A percentile compares a stretch with the other conserved stretches of the same genome.
phyloP scores from a whole-genome alignment of 2,329 filamentous ascomycete genomes.

The Apiospora saccharicola region DNA sequence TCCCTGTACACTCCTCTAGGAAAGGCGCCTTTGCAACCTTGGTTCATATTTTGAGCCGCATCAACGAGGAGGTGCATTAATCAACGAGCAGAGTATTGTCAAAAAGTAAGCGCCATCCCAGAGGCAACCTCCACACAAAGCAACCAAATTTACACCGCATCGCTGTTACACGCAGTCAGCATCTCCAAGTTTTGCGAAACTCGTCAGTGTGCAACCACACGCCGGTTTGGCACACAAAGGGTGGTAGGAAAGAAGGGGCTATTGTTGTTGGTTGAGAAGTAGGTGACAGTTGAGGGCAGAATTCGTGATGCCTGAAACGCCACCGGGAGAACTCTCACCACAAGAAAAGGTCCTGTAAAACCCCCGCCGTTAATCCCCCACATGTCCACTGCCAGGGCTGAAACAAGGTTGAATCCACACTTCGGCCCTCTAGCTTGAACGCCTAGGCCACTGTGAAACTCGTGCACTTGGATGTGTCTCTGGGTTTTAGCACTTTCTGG shows the following conservation, averaged over 20 bases:
- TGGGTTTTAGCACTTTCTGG: background rate
- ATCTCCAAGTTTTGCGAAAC: background rate
- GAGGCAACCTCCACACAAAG: background rate
- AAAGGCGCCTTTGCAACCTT: background rate
- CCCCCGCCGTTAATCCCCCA: background rate
- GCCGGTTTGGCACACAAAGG: background rate
- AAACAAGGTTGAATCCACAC: conserved; percentile 17
- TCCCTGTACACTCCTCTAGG: background rate
- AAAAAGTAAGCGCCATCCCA: background rate
- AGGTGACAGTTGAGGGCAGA: background rate
- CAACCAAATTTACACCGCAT: background rate
- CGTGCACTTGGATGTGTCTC: background rate
- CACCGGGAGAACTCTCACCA: background rate
- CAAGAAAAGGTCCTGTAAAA: background rate
- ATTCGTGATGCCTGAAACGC: conserved; percentile 7
- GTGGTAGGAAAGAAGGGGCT: background rate
- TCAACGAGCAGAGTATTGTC: background rate
- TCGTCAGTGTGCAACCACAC: background rate
- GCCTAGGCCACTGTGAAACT: conserved; percentile 16
- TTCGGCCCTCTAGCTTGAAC: background rate
- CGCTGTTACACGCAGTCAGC: background rate
- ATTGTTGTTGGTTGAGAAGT: background rate
- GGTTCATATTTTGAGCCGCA: background rate
- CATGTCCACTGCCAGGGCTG: conserved; percentile 20
- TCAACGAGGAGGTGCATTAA: background rate